Conservation (phyloP, 208 protist species). For the Crithidia mellificae region DNA sequence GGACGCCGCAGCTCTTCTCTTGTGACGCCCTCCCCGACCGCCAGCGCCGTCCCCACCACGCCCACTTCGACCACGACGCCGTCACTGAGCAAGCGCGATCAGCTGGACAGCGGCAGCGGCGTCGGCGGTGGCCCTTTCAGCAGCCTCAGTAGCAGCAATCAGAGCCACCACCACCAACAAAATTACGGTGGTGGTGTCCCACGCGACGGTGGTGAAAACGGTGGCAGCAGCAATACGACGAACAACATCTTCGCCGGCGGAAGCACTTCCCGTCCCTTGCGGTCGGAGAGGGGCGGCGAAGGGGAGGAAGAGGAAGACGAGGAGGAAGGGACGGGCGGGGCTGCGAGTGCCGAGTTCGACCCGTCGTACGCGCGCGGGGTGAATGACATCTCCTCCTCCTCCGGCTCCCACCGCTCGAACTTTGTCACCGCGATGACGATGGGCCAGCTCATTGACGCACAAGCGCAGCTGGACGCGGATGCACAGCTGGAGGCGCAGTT, state of each 20-base stretch:
- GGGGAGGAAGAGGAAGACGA: not conserved
- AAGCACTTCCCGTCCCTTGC: not conserved
- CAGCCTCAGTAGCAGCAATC: not conserved
- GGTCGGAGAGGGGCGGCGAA: not conserved
- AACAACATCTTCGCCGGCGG: too few relatives aligned
- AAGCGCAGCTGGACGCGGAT: not conserved
- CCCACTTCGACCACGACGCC: constrained; percentile 3
- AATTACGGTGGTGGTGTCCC: not conserved
- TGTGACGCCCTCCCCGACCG: constrained; percentile 11
- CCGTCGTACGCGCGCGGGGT: constrained; percentile 35
- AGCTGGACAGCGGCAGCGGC: not conserved
- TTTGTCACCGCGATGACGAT: not conserved
- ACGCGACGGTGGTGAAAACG: not conserved
- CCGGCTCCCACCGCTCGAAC: constrained; percentile 2
- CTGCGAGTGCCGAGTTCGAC: constrained; percentile 9
- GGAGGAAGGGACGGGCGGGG: constrained; percentile 2
- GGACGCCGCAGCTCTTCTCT: constrained; percentile 8
- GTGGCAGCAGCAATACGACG: too few relatives aligned
- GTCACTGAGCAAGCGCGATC: not conserved
- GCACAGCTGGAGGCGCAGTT: too few relatives aligned
- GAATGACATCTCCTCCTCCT: constrained; percentile 27
- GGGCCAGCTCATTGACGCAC: constrained; percentile 4
- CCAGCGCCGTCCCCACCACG: constrained; percentile 8
- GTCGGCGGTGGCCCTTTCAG: not conserved
- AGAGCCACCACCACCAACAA: not conserved